Base-by-base conservation (phyloP, 1,284 basidiomycete genomes). In the Vanrija sp. region DNA sequence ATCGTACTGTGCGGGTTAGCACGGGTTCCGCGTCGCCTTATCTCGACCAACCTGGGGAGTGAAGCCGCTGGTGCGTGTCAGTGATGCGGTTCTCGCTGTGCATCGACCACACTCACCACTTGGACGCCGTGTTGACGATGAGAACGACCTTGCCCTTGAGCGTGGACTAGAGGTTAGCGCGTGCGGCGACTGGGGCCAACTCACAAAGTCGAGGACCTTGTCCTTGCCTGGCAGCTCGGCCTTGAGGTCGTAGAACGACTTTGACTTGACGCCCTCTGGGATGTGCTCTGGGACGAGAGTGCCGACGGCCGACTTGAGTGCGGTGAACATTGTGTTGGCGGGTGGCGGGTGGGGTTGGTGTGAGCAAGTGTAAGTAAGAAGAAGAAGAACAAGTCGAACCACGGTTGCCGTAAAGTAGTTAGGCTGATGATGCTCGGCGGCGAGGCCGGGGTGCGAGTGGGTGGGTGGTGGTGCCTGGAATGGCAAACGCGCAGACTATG, bases 111-210 rank as follows among this genome's bases (percentile, higher is more conserved):
- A 66, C 75, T 52, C 45, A 71, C 73, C 75, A 77, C 64, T 80
- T 78, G 55, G 76, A 78, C 3, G 81, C 81, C 3, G 78, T 79
- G 71, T 81, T 81, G 62, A 81, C 77, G 59, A 81, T 75, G 42
- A 82, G 66, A 22, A 80, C 78, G 48, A 77, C 77, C 63, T 82
- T 81, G 64, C 78, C 80, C 60, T 78, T 77, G 60, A 78, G 56
- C 3, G 61, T 58, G 18, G 64, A 49, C 67, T 71, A 45, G 39
- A 8, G 0, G 50, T 52, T 23, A 49, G 53, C 41, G 22, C 5
- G 25, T 9, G 14, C 9, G 23, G 3, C 12, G 4, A 6, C 37
- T 4, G 19, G n/a, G 31, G 12, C 12, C 2, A 4, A 67, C 69
- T 61, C 54, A 70, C 69, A 67, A 76, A 74, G 56, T 74, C 67